Conservation (phyloP, 2,329 filamentous ascomycete species). For the Trichoderma endophyticum region DNA sequence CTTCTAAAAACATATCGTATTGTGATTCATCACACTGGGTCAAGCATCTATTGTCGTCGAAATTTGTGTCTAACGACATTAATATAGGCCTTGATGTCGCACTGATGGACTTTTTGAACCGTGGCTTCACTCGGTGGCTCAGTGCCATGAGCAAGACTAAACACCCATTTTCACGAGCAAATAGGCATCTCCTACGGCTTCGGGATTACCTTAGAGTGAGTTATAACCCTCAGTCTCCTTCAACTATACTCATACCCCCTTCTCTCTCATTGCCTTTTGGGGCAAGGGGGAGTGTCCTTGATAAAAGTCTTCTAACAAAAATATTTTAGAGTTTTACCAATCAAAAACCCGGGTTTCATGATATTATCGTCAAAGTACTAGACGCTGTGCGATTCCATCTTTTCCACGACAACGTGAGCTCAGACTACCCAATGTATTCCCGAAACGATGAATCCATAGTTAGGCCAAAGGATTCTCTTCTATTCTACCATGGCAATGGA, state of each 20-base stretch:
- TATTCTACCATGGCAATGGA: not conserved
- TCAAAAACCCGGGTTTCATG: not conserved
- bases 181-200: not conserved
- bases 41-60: accelerated
- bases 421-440: no score
- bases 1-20: not conserved
- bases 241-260: not conserved
- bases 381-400: not conserved
- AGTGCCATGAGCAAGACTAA: accelerated
- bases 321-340: no score
- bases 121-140: not conserved
- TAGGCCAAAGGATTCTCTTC: not conserved
- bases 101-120: not conserved
- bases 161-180: not conserved
- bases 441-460: not conserved
- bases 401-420: not conserved
- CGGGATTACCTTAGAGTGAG: not conserved
- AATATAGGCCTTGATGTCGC: not conserved
- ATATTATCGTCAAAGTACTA: accelerated
- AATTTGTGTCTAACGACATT: not conserved
- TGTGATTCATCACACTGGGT: not conserved
- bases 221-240: accelerated
- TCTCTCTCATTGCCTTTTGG: no score
- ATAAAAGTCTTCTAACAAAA: not conserved
- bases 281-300: not conserved